Base-by-base conservation (phyloP, 495 filamentous ascomycete genomes). In the Echria macrotheca region DNA sequence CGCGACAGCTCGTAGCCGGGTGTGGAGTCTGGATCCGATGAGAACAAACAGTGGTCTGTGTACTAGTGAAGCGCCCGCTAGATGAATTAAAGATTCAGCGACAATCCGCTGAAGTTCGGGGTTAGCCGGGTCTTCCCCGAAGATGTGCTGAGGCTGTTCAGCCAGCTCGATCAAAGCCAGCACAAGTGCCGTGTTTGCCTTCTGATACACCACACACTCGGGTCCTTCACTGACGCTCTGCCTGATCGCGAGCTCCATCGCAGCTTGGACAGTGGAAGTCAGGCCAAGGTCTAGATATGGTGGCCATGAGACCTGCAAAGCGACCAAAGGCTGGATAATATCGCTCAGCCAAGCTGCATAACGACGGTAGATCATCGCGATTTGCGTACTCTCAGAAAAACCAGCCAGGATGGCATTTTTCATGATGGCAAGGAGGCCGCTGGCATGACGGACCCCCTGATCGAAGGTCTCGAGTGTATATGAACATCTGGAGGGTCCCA, bases 321-420 rank as follows among this genome's bases (percentile, higher is more conserved):
- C 42, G 29, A 59, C 54, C 5, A 71, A 54, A n/a, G 54, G 47
- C 31, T 64, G 50, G 33, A 66, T 51, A 32, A 55, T 53, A 47
- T 74, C 71, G 31, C 69, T 51, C 14, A 71, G 47, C 64, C 67
- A 70, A 5, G 61, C 56, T 5, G 58, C 43, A n/a, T n/a, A n/a
- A n/a, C n/a, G n/a, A n/a, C n/a, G n/a, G n/a, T n/a, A n/a, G n/a
- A n/a, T n/a, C n/a, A n/a, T n/a, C n/a, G n/a, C n/a, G n/a, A n/a
- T n/a, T n/a, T n/a, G n/a, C n/a, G n/a, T n/a, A n/a, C n/a, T n/a
- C n/a, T n/a, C n/a, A 32, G 60, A 43, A 31, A 69, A 52, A 5
- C 43, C 26, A 29, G 50, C 59, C 11, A 58, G 33, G 3, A 55
- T 26, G 2, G 36, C 41, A 26, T 32, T 36, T 22, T 57, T 60